phyloP scores from a whole-genome alignment of 768 basidiomycete species.

The Psilocybe subaeruginosa region DNA sequence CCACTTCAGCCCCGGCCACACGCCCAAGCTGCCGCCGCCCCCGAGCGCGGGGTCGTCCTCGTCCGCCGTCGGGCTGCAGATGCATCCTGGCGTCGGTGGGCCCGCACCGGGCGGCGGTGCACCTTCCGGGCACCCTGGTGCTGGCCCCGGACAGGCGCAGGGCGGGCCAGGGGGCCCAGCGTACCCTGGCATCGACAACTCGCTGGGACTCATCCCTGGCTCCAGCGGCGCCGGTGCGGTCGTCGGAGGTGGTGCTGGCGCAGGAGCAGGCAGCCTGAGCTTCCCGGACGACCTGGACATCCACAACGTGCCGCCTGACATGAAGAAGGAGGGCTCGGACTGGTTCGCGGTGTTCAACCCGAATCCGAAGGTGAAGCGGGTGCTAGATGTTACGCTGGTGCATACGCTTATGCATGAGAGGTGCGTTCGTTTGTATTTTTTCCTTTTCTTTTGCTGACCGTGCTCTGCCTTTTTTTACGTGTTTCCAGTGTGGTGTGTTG shows the following conservation, averaged over 20 bases:
- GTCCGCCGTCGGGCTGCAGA: constrained; percentile 8
- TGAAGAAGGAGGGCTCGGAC: constrained; percentile 77
- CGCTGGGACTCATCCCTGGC: constrained; percentile 21
- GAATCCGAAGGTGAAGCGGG: constrained; percentile 77
- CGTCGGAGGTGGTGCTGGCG: not conserved
- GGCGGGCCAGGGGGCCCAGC: too few species aligned
- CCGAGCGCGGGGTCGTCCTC: constrained; percentile 30
- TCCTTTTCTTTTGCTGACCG: constrained; percentile 14
- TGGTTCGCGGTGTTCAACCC: constrained; percentile 92
- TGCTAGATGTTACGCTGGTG: constrained; percentile 77
- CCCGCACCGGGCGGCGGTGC: not conserved
- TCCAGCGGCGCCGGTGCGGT: not conserved
- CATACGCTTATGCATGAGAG: constrained; percentile 93
- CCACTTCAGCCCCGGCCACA: constrained; percentile 41
- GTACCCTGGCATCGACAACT: constrained; percentile 19
- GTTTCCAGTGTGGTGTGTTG: constrained; percentile 68
- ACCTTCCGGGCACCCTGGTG: not conserved
- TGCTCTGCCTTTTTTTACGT: not conserved
- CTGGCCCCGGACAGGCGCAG: not conserved
- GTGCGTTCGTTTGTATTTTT: constrained; percentile 39
- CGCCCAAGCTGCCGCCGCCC: constrained; percentile 40
- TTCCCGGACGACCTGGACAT: constrained; percentile 52
- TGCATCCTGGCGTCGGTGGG: not conserved
- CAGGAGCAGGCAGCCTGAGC: constrained; percentile 13
- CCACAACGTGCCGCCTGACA: constrained; percentile 48